A percentile compares a stretch with the other conserved stretches of the same genome.
These are phyloP conservation scores for Penicillium canariense DNA, from an alignment of 495 filamentous ascomycete species.

Conservation along the genomic window DNA sequence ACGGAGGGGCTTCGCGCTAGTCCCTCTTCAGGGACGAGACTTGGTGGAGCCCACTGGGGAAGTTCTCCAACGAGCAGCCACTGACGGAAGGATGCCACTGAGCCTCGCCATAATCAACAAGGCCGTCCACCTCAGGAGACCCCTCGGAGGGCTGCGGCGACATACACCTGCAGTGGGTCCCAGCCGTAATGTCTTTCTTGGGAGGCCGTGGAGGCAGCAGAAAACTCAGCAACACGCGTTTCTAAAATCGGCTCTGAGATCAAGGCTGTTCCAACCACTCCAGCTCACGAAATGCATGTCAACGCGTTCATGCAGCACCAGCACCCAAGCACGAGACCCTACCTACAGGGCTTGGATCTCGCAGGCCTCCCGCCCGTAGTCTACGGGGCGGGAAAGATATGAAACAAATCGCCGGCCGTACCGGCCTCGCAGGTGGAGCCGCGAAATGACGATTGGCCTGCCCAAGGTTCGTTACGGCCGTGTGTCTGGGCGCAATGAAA, in stretches of 20 bases:
- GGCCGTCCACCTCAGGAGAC: constrained; percentile 5
- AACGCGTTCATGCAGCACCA: background rate
- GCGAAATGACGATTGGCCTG: constrained; percentile 14
- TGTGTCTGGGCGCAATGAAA: background rate
- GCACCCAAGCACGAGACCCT: background rate
- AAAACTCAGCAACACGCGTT: constrained; percentile 1
- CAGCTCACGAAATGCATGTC: background rate
- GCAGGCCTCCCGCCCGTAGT: constrained; percentile 2
- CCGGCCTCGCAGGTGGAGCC: constrained; percentile 8
- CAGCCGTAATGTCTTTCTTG: background rate
- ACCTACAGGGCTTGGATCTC: constrained; percentile 4
- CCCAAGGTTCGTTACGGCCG: background rate
- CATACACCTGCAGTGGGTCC: constrained; percentile 5
- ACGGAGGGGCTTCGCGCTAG: background rate
- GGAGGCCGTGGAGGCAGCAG: constrained; percentile 10
- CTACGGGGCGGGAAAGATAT: background rate
- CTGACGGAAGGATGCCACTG: too few species aligned
- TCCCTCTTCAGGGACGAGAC: background rate
- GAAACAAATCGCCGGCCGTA: constrained; percentile 1
- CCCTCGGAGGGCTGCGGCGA: constrained; percentile 1
- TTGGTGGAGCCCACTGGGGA: background rate
- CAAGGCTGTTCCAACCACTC: constrained; percentile 9
- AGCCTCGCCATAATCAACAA: too few species aligned
- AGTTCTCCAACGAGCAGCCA: too few species aligned
- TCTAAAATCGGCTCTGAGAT: constrained; percentile 3